phyloP scores from a whole-genome alignment of 2,329 filamentous ascomycete genomes.

The Hirsutella rhossiliensis region DNA sequence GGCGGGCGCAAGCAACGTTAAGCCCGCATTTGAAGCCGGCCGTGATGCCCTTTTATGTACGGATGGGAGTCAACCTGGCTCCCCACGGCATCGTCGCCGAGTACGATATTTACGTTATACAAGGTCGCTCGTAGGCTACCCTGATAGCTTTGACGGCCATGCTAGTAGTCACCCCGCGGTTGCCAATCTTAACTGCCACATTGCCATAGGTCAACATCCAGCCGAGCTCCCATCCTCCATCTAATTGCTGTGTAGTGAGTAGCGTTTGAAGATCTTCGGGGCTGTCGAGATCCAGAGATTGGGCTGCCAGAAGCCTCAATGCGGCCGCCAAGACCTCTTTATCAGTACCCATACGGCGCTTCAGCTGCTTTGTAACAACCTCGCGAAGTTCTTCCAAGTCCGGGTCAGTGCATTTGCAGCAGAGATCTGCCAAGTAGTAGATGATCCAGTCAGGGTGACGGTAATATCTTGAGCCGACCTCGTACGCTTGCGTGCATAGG shows the following conservation, averaged over 20 bases:
- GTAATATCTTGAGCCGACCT: conserved; percentile 3
- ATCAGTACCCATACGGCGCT: conserved; percentile 1
- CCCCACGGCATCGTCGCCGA: too few relatives aligned
- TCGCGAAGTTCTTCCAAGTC: background rate
- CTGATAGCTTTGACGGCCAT: too few relatives aligned
- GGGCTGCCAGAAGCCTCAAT: conserved; percentile 1
- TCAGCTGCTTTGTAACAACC: background rate
- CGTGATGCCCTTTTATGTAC: too few relatives aligned
- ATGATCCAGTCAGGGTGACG: conserved; percentile 2
- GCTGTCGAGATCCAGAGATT: background rate
- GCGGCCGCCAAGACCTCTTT: conserved; percentile 1
- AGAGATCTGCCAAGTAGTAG: conserved; percentile 2
- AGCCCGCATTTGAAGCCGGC: too few relatives aligned
- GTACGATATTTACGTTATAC: too few relatives aligned
- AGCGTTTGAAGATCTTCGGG: conserved; percentile 1
- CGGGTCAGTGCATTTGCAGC: background rate
- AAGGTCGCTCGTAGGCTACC: too few relatives aligned
- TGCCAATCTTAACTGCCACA: too few relatives aligned
- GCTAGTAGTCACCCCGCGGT: too few relatives aligned
- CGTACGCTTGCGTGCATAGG: conserved; percentile 1
- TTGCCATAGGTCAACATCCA: conserved; percentile 3
- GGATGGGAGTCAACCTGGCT: too few relatives aligned
- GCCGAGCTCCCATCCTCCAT: conserved; percentile 2
- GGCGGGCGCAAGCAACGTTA: too few relatives aligned
- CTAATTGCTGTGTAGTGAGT: background rate